Base-by-base conservation (phyloP, 257 asterid genomes). In the Lavandula angustifolia region DNA sequence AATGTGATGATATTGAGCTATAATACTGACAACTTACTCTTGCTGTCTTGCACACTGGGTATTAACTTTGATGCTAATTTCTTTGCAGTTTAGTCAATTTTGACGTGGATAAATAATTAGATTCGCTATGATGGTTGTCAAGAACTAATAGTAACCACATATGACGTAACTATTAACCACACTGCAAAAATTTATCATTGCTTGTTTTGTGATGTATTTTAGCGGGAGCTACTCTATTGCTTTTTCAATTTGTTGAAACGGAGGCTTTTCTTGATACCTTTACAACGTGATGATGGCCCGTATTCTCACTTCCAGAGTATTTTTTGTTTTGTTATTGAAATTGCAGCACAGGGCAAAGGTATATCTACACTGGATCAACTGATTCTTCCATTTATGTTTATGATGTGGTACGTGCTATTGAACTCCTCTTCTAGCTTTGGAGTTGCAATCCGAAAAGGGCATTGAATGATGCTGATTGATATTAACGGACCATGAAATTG, bases 291-390 rank as follows among this genome's bases (percentile, higher is more conserved):
- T 61, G 57, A 59, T 18, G 40, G 9, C 3, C 35, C 16, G 5
- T 9, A n/a, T 38, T 27, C 54, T 43, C n/a, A 49, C 34, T 1
- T 50, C 35, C 6, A 54, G 34, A 62, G 51, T 54, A 52, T 66
- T 62, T 57, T 49, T 17, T 37, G 12, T 67, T 52, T 64, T 55
- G 59, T 44, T 46, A 3, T 72, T 52, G 62, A 78, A 60, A 55
- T 74, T 81, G 70, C 96, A 92, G 97, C 88, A 92, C 97, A 0
- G 99, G 92, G 42, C 96, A 89, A 67, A 89, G 77, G 85, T 92
- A 85, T 66, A 84, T 92, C 62, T 92, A 89, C 79, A 84, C 97
- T 4, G 99, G 99, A 70, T 92, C 96, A 12, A 68, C 95, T 3
- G 99, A 92, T 81, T 68, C 84, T 41, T 77, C 74, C 9, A 86